These are phyloP conservation scores for Epichloe aotearoae DNA, from an alignment of 2,329 filamentous ascomycete genomes.

Conservation along the genomic window DNA sequence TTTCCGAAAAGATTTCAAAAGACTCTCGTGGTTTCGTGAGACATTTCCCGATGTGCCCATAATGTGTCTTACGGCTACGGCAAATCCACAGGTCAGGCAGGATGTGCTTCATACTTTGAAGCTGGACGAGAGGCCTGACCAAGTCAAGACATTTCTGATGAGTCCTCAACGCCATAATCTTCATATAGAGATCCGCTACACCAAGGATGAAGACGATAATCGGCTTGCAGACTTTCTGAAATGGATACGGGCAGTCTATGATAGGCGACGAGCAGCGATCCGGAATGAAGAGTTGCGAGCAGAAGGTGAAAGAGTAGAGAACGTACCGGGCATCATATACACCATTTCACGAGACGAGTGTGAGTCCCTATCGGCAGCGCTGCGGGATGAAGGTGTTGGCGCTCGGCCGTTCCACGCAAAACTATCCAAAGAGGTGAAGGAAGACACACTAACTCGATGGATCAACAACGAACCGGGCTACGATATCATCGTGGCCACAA, in stretches of 20 bases:
- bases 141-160: constrained; percentile 66
- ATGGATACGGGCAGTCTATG: constrained; percentile 65
- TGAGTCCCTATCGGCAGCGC: constrained; percentile 51
- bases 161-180: constrained; percentile 74
- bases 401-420: constrained; percentile 63
- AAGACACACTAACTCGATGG: constrained; percentile 59
- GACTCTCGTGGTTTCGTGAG: constrained; percentile 71
- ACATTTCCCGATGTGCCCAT: constrained; percentile 77
- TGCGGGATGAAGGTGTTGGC: constrained; percentile 56
- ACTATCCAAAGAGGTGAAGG: constrained; percentile 53
- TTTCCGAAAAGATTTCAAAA: constrained; percentile 85
- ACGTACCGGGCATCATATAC: constrained; percentile 68
- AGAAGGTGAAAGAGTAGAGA: constrained; percentile 42
- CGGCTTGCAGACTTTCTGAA: constrained; percentile 59
- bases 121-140: constrained; percentile 43
- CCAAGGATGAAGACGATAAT: constrained; percentile 58
- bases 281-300: constrained; percentile 45
- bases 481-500: constrained; percentile 89
- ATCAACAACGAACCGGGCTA: constrained; percentile 62
- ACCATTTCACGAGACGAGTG: constrained; percentile 64
- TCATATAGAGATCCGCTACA: constrained; percentile 82
- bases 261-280: constrained; percentile 47
- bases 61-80: constrained; percentile 86
- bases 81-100: constrained; percentile 64
- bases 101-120: constrained; percentile 70